Percentiles rank a stretch among this genome's conserved stretches.
phyloP scores from a whole-genome alignment of 805 yeast species.

The Komagataella phaffii region DNA sequence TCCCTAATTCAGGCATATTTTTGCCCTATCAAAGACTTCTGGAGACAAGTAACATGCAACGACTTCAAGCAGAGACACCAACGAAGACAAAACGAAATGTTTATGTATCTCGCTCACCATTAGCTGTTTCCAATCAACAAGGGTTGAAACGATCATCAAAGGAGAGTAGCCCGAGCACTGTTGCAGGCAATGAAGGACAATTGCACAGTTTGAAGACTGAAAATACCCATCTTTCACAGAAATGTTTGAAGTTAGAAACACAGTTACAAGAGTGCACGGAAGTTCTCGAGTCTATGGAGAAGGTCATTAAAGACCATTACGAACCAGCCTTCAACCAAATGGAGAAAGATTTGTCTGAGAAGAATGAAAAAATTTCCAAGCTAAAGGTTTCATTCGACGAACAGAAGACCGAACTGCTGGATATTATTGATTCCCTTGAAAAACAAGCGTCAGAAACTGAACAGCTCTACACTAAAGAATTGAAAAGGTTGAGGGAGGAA shows the following conservation, averaged over 20 bases:
- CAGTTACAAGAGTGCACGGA: conserved; percentile 27
- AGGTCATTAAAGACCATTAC: conserved; percentile 29
- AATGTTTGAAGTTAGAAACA: conserved; percentile 6
- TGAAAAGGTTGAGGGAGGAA: conserved; percentile 20
- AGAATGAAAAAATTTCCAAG: conserved; percentile 31
- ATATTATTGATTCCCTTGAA: conserved; percentile 41
- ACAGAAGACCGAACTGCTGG: conserved; percentile 46
- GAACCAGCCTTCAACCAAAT: conserved; percentile 34
- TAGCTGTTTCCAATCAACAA: conserved; percentile 4
- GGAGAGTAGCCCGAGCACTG: not conserved
- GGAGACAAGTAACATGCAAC: conserved; percentile 7
- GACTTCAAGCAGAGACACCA: conserved; percentile 5
- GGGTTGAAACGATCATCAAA: not conserved
- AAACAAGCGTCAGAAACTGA: conserved; percentile 43
- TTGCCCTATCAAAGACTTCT: conserved; percentile 37
- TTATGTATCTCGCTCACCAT: conserved; percentile 1
- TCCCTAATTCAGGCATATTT: conserved; percentile 64
- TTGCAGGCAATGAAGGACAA: not conserved
- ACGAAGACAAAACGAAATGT: not conserved
- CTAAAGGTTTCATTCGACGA: conserved; percentile 33
- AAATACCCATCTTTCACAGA: not conserved
- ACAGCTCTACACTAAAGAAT: conserved; percentile 28
- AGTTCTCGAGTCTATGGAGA: conserved; percentile 33
- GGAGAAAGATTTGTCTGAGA: conserved; percentile 25
- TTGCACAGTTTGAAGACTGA: not conserved